Evolutionary conservation across 2,329 filamentous ascomycete species (phyloP).

Genomic region (Teratosphaeria gauchensis): DNA sequence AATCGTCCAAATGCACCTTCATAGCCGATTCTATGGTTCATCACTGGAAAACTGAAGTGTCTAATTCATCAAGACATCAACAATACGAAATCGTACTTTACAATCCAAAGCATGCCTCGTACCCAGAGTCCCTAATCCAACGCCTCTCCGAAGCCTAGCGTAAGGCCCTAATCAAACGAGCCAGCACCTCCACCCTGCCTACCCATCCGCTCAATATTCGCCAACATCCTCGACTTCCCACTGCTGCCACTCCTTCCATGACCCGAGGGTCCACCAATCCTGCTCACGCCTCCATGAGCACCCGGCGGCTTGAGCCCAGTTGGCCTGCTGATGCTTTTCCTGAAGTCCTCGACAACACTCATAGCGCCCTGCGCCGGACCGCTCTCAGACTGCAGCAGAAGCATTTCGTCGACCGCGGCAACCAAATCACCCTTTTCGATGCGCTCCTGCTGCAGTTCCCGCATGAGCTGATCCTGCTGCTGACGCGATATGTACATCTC

Average conservation of each 20-base stretch:
- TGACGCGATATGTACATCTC: slow-evolving; percentile 60
- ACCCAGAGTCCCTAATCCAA: neutral
- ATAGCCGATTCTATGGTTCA: too few species aligned
- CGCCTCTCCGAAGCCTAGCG: neutral
- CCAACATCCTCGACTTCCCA: slow-evolving; percentile 65
- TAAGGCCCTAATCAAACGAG: neutral
- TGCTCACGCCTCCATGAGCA: slow-evolving; percentile 49
- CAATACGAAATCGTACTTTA: neutral
- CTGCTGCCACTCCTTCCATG: slow-evolving; percentile 17
- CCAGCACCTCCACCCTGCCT: slow-evolving; percentile 24
- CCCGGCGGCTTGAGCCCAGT: slow-evolving; percentile 19
- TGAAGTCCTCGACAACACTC: slow-evolving; percentile 38
- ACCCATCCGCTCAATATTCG: slow-evolving; percentile 81
- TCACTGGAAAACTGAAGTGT: neutral
- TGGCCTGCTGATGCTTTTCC: slow-evolving; percentile 47
- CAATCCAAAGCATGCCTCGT: neutral
- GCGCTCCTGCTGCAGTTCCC: slow-evolving; percentile 61
- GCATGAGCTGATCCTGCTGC: slow-evolving; percentile 61
- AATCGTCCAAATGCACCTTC: too few species aligned
- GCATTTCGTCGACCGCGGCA: slow-evolving; percentile 73
- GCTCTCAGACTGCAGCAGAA: slow-evolving; percentile 50
- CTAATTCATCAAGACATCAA: neutral
- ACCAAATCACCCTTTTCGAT: slow-evolving; percentile 79
- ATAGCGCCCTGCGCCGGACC: slow-evolving; percentile 10
- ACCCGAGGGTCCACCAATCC: slow-evolving; percentile 30